These are phyloP conservation scores for Diaporthe capsici DNA, from an alignment of 2,329 filamentous ascomycete genomes.

Conservation along the genomic window DNA sequence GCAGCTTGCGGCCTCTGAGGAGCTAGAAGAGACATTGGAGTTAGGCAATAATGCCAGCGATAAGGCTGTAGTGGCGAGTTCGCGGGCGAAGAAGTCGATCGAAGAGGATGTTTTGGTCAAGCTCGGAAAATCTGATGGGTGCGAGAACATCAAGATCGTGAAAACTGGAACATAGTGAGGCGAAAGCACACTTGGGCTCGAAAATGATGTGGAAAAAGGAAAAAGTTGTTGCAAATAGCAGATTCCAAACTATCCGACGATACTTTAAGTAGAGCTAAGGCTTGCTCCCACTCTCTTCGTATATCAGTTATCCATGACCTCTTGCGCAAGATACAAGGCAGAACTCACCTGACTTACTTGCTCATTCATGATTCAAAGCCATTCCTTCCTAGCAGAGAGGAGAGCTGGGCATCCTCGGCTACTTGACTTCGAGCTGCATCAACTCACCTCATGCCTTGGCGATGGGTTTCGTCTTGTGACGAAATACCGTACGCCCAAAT, in stretches of 20 bases:
- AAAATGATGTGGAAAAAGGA: too few relatives aligned
- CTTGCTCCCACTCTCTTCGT: not conserved
- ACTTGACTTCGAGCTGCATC: not conserved
- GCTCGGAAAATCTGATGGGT: not conserved
- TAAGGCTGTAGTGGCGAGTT: not conserved
- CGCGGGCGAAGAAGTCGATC: not conserved
- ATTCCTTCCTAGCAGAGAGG: not conserved
- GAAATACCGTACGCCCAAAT: not conserved
- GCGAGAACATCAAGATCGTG: too few relatives aligned
- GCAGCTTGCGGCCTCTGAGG: slow-evolving; percentile 17
- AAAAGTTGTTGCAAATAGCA: too few relatives aligned
- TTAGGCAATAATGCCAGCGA: not conserved
- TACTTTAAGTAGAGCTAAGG: not conserved
- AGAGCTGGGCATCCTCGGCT: not conserved
- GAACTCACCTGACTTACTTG: not conserved
- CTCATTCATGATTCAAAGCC: not conserved
- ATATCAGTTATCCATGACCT: not conserved
- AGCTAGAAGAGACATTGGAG: slow-evolving; percentile 10
- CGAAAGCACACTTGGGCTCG: too few relatives aligned
- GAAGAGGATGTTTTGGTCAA: slow-evolving; percentile 4
- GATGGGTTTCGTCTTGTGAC: not conserved
- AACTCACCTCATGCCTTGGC: not conserved
- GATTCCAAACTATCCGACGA: not conserved
- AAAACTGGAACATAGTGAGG: too few relatives aligned
- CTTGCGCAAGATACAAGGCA: not conserved